These are phyloP conservation scores for Magnusiomyces tetraspermus DNA, from an alignment of 1,139 yeast genomes.

Conservation along the genomic window DNA sequence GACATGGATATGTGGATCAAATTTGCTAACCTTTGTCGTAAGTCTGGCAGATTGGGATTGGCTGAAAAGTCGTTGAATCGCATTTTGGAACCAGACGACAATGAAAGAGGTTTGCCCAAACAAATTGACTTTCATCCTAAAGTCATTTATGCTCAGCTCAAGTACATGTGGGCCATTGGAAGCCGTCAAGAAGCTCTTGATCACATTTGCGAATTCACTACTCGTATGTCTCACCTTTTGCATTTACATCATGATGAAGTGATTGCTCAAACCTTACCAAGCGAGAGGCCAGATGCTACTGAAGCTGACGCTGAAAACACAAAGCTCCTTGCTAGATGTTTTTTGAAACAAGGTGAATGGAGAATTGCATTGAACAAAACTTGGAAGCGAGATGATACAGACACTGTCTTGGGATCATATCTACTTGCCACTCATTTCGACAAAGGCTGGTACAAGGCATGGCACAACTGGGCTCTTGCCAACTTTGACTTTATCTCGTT, in stretches of 20 bases:
- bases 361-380: slow-evolving; percentile 60
- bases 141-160: slow-evolving; percentile 92
- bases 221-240: slow-evolving; percentile 79
- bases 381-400: slow-evolving; percentile 73
- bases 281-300: slow-evolving; percentile 63
- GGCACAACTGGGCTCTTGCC: slow-evolving; percentile 99
- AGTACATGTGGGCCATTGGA: slow-evolving; percentile 95
- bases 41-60: slow-evolving; percentile 81
- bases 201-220: slow-evolving; percentile 81
- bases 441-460: slow-evolving; percentile 89
- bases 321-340: slow-evolving; percentile 83
- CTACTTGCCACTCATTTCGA: slow-evolving; percentile 92
- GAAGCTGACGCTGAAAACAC: slow-evolving; percentile 78
- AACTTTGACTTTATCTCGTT: slow-evolving; percentile 88
- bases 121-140: slow-evolving; percentile 44
- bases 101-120: slow-evolving; percentile 35
- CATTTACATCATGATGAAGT: slow-evolving; percentile 43
- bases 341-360: slow-evolving; percentile 98
- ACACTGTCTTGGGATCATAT: slow-evolving; percentile 79
- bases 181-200: slow-evolving; percentile 77
- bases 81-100: slow-evolving; percentile 48
- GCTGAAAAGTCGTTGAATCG: slow-evolving; percentile 87
- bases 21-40: slow-evolving; percentile 91
- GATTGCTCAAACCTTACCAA: slow-evolving; percentile 79
- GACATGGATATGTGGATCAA: slow-evolving; percentile 98